A percentile compares a stretch with the other conserved stretches of the same genome.
phyloP scores from a whole-genome alignment of 192 early-diverging fungal species.

The Chytriomyces hyalinus region DNA sequence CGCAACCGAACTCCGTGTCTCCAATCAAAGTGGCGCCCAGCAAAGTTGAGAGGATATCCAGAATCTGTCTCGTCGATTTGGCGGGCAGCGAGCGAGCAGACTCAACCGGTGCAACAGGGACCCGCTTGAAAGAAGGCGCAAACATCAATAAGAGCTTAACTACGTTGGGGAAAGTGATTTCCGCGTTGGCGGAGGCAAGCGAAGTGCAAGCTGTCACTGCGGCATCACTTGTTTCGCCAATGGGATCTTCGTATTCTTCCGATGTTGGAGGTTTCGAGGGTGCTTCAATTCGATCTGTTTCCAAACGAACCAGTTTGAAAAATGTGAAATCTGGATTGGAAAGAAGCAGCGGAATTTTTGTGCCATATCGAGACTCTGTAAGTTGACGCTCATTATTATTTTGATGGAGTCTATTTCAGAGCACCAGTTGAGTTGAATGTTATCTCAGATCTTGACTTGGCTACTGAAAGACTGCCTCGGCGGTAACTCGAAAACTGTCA shows the following conservation, averaged over 20 bases:
- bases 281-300: not conserved
- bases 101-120: conserved; percentile 82
- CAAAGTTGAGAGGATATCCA: conserved; percentile 1
- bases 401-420: not conserved
- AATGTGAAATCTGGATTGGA: not conserved
- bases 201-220: not conserved
- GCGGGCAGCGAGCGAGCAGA: conserved; percentile 93
- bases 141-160: conserved; percentile 95
- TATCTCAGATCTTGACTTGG: conserved; percentile 62
- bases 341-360: conserved; percentile 39
- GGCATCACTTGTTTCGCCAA: no score
- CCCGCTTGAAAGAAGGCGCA: conserved; percentile 86
- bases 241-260: not conserved
- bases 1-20: not conserved
- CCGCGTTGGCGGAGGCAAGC: conserved; percentile 76
- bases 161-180: conserved; percentile 92
- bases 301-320: conserved; percentile 27
- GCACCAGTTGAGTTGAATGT: not conserved
- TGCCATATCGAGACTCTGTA: conserved; percentile 93
- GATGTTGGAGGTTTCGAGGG: not conserved
- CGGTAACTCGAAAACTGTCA: conserved; percentile 61
- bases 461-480: conserved; percentile 62
- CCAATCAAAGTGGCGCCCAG: not conserved
- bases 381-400: conserved; percentile 1
- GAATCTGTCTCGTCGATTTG: conserved; percentile 77